These are phyloP conservation scores for Fulvia fulva DNA, from an alignment of 2,329 filamentous ascomycete genomes.

Conservation along the genomic window DNA sequence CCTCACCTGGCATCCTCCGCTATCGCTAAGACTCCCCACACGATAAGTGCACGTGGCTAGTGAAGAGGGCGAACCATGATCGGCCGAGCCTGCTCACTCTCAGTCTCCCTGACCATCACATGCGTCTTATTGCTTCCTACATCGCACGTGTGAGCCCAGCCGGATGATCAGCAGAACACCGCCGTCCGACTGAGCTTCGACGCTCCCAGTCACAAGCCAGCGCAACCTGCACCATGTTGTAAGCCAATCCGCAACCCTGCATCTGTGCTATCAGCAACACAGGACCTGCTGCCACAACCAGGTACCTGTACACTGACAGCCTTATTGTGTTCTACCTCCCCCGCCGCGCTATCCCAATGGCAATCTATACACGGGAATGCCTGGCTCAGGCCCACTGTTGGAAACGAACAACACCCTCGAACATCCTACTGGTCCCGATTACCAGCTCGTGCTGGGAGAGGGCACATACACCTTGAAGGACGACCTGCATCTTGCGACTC, in stretches of 20 bases:
- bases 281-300: conserved; percentile 7
- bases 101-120: background rate
- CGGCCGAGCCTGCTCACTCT: background rate
- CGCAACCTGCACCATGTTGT: conserved; percentile 13
- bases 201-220: background rate
- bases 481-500: conserved; percentile 86
- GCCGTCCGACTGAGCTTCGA: conserved; percentile 1
- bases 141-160: background rate
- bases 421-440: conserved; percentile 75
- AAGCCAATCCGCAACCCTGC: conserved; percentile 14
- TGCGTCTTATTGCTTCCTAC: background rate
- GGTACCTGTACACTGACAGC: conserved; percentile 15
- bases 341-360: conserved; percentile 67
- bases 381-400: conserved; percentile 68
- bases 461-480: conserved; percentile 89
- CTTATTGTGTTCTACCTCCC: conserved; percentile 21
- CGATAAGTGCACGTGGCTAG: background rate
- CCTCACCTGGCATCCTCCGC: too few species aligned
- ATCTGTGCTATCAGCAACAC: conserved; percentile 9
- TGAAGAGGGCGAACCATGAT: background rate
- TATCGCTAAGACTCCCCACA: background rate
- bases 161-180: background rate
- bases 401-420: conserved; percentile 90
- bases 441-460: conserved; percentile 90
- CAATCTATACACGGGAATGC: conserved; percentile 62